A percentile compares a stretch with the other conserved stretches of the same genome.
Evolutionary conservation across 331 rosid genomes (phyloP).

Genomic region (Telfairia occidentalis): DNA sequence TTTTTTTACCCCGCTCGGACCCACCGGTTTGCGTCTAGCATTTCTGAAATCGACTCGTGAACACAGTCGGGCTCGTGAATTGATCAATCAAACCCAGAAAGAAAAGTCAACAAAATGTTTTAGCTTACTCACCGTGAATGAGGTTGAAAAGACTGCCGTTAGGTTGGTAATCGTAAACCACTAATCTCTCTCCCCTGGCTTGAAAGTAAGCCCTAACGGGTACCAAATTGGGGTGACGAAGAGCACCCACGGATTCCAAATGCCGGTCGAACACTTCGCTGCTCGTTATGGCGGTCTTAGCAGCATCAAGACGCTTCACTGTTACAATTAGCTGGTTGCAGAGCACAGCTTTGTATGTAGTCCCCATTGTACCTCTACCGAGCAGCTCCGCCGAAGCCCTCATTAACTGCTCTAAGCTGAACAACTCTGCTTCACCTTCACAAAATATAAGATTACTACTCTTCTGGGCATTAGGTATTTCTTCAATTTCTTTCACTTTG

Average conservation of each 20-base stretch:
- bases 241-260: conserved; percentile 53
- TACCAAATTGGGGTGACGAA: conserved; percentile 78
- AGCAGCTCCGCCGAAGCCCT: conserved; percentile 85
- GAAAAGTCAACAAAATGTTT: background rate
- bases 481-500: conserved; percentile 24
- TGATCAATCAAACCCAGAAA: background rate
- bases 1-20: background rate
- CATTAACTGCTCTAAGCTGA: conserved; percentile 74
- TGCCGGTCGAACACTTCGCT: conserved; percentile 49
- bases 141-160: conserved; percentile 87
- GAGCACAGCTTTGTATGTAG: conserved; percentile 83
- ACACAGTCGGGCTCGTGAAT: background rate
- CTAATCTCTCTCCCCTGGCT: conserved; percentile 78
- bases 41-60: conserved; percentile 3
- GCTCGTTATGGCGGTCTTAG: conserved; percentile 35
- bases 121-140: conserved; percentile 48
- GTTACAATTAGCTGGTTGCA: conserved; percentile 50
- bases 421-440: conserved; percentile 47
- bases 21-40: background rate
- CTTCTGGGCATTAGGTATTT: conserved; percentile 6
- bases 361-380: conserved; percentile 70
- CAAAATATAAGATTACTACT: conserved; percentile 65
- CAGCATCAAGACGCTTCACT: conserved; percentile 79
- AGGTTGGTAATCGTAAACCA: conserved; percentile 72
- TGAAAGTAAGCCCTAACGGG: conserved; percentile 73